Evolutionary conservation across 805 yeast genomes (phyloP).

Genomic region (Isabelozyma rhagii): DNA sequence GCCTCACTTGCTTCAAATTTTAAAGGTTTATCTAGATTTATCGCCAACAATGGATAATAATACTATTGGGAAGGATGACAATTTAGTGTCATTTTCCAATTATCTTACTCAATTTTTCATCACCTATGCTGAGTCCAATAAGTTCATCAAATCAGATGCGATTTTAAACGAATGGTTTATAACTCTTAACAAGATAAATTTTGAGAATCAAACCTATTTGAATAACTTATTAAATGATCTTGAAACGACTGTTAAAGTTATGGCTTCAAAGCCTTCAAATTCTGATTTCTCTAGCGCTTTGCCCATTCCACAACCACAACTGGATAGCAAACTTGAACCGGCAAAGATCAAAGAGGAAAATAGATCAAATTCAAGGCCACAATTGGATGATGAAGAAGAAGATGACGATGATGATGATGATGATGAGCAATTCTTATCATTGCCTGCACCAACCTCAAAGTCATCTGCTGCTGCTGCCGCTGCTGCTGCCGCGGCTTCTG

Average conservation of each 20-base stretch:
- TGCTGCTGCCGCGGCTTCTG: background rate
- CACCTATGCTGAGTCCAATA: slow-evolving; percentile 16
- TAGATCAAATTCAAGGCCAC: background rate
- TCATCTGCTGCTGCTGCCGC: background rate
- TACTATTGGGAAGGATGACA: slow-evolving; percentile 3
- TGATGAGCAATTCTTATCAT: background rate
- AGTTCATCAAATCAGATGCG: slow-evolving; percentile 19
- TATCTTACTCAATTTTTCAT: slow-evolving; percentile 2
- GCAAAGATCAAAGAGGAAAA: background rate
- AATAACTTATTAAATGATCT: slow-evolving; percentile 9
- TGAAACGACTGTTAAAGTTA: background rate
- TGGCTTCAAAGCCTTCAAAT: background rate
- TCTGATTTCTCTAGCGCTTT: background rate
- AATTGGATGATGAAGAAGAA: slow-evolving; percentile 3
- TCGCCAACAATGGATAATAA: slow-evolving; percentile 4
- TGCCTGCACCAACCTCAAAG: background rate
- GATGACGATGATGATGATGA: slow-evolving; percentile 3
- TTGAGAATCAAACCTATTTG: slow-evolving; percentile 7
- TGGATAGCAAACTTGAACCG: background rate
- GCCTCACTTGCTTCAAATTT: slow-evolving; percentile 28
- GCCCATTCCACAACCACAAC: background rate
- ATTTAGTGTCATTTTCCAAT: background rate
- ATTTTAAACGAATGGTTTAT: slow-evolving; percentile 20
- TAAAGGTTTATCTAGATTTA: slow-evolving; percentile 23
- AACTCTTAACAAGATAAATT: slow-evolving; percentile 1